Percentiles rank a stretch among this genome's conserved stretches.
Conservation (phyloP, 352 stramenopile genomes). For the Pythium pyrilobum region DNA sequence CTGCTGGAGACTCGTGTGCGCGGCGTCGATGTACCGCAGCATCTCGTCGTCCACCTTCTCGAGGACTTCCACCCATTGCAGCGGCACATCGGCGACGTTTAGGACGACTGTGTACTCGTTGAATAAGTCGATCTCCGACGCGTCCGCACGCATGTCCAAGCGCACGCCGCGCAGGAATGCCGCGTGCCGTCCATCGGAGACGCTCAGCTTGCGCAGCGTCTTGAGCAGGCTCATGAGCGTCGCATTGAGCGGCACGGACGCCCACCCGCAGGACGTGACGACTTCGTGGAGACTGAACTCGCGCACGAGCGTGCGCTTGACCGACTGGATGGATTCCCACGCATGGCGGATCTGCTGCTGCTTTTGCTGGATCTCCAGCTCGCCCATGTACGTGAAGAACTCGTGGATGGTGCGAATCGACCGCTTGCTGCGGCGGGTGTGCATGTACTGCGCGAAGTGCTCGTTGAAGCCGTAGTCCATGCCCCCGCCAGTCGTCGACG, state of each 20-base stretch:
- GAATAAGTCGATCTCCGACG: slow-evolving; percentile 48
- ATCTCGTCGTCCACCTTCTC: slow-evolving; percentile 45
- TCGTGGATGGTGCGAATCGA: slow-evolving; percentile 31
- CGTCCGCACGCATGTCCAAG: slow-evolving; percentile 26
- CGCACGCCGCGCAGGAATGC: slow-evolving; percentile 25
- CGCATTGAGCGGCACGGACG: slow-evolving; percentile 52
- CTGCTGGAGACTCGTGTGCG: slow-evolving; percentile 22
- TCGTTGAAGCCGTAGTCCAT: slow-evolving; percentile 47
- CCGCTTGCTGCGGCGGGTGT: slow-evolving; percentile 11
- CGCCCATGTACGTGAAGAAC: slow-evolving; percentile 35
- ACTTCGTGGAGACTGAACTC: slow-evolving; percentile 49
- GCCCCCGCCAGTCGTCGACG: slow-evolving; percentile 9
- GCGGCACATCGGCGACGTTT: slow-evolving; percentile 52
- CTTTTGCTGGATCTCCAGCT: slow-evolving; percentile 25
- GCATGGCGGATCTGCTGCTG: slow-evolving; percentile 38
- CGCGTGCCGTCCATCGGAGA: background rate
- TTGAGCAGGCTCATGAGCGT: slow-evolving; percentile 54
- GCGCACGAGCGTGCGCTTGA: slow-evolving; percentile 38
- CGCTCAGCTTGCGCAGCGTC: slow-evolving; percentile 37
- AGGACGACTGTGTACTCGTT: slow-evolving; percentile 54
- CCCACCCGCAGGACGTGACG: slow-evolving; percentile 49
- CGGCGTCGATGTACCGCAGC: slow-evolving; percentile 39
- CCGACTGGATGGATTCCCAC: slow-evolving; percentile 52
- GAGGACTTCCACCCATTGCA: slow-evolving; percentile 63
- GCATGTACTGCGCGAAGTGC: slow-evolving; percentile 30